A percentile compares a stretch with the other conserved stretches of the same genome.
Conservation (phyloP, 1,284 basidiomycete genomes). For the Marasmius fiardii region DNA sequence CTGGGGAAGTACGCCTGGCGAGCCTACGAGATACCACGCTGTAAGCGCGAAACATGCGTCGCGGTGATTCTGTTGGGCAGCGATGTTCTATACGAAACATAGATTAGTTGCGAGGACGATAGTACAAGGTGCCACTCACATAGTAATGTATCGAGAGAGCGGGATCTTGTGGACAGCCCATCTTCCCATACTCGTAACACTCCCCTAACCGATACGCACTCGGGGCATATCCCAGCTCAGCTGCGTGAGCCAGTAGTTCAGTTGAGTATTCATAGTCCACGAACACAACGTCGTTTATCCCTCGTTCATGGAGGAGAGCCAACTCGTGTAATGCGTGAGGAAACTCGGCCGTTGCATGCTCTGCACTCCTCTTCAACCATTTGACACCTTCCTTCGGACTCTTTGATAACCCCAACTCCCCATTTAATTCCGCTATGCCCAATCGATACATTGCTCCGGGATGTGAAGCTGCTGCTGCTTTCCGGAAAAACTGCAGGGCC, state of each 20-base stretch:
- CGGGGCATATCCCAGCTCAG: conserved; percentile 94
- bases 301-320: conserved; percentile 91
- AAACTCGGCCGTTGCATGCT: conserved; percentile 92
- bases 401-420: conserved; percentile 85
- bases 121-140: conserved; percentile 44
- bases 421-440: conserved; percentile 95
- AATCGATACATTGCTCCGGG: conserved; percentile 97
- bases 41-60: conserved; percentile 98
- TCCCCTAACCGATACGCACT: conserved; percentile 95
- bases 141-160: conserved; percentile 99
- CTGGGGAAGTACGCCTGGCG: conserved; percentile 94
- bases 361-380: conserved; percentile 96
- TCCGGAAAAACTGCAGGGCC: conserved; percentile 91
- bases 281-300: conserved; percentile 95
- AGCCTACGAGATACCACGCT: conserved; percentile 99
- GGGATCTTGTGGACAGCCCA: conserved; percentile 97
- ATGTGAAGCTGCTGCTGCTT: conserved; percentile 88
- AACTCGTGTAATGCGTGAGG: conserved; percentile 96
- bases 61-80: conserved; percentile 94
- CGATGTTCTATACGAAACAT: conserved; percentile 73
- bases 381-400: conserved; percentile 96
- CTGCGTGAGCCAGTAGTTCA: conserved; percentile 92
- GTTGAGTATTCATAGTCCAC: conserved; percentile 95
- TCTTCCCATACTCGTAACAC: conserved; percentile 99
- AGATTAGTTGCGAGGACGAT: conserved; percentile 14